These are phyloP conservation scores for Saprolegnia parasitica DNA, from an alignment of 352 stramenopile genomes.

Conservation along the genomic window DNA sequence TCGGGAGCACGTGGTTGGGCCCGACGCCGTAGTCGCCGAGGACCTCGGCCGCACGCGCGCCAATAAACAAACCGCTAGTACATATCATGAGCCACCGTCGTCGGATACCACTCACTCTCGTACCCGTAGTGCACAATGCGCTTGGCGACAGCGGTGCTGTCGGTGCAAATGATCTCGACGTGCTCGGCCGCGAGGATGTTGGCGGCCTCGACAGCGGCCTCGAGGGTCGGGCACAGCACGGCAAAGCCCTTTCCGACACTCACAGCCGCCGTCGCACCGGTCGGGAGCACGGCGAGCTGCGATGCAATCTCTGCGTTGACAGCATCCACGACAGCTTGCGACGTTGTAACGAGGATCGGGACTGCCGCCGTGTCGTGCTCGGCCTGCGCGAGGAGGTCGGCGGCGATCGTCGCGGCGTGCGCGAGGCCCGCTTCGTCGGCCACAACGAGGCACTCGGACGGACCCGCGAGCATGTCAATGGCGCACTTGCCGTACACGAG, in stretches of 20 bases:
- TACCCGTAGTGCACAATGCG: constrained; percentile 65
- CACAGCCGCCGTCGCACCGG: constrained; percentile 53
- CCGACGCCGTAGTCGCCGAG: constrained; percentile 98
- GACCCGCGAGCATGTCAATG: constrained; percentile 99
- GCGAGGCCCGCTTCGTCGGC: constrained; percentile 89
- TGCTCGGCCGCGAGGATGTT: constrained; percentile 84
- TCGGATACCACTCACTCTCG: too few species aligned
- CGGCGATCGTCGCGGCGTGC: constrained; percentile 59
- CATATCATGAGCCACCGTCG: constrained; percentile 35
- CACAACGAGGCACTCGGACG: constrained; percentile 97
- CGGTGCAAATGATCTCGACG: constrained; percentile 87
- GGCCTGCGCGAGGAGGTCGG: constrained; percentile 78
- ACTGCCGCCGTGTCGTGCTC: constrained; percentile 98
- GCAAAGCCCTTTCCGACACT: constrained; percentile 74
- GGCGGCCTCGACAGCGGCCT: constrained; percentile 70
- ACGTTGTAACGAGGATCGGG: constrained; percentile 94
- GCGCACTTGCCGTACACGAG: constrained; percentile 95
- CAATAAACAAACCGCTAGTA: constrained; percentile 92
- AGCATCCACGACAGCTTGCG: constrained; percentile 74
- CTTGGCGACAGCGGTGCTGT: constrained; percentile 82
- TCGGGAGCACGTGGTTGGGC: constrained; percentile 99
- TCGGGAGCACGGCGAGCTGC: constrained; percentile 74
- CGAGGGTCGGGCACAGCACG: constrained; percentile 68
- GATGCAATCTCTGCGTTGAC: constrained; percentile 84
- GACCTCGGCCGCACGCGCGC: constrained; percentile 89